Base-by-base conservation (phyloP, 2,329 filamentous ascomycete species). In the Coleophoma eucalyptorum region DNA sequence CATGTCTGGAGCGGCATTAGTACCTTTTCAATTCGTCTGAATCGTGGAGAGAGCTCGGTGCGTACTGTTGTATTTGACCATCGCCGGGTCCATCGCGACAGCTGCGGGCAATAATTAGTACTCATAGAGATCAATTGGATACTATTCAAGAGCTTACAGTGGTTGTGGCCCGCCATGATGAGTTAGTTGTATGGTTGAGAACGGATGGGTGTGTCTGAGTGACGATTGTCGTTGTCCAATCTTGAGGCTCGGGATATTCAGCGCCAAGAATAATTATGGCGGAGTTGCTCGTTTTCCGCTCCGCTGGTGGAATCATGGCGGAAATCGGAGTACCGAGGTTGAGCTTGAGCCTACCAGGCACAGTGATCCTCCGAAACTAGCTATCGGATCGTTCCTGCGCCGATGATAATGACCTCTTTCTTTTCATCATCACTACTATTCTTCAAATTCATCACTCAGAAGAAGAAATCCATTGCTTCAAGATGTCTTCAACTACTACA, bases 1-100 rank as follows among this genome's bases (percentile, higher is more conserved):
- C 84, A 97, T 89, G 69, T 87, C 92, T 96, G 64, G 33, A 42
- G 38, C 41, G 16, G 40, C 42, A 41, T 35, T 46, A 40, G n/a
- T 19, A 45, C 18, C 38, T 19, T 10, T 38, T 37, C 48, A 16
- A 33, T 34, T 7, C 15, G 18, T 37, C 15, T 26, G 26, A 31
- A 48, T 49, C 48, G 51, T 43, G 52, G 58, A 31, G 34, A 42
- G 41, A 43, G 37, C 51, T 47, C 20, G 49, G 43, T 49, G 63
- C 63, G 59, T 72, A 80, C 77, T 71, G 60, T 74, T 73, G 72
- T 77, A 81, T 75, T 75, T 74, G 66, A 75, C 71, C 67, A 80
- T 65, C 59, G 79, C 79, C 60, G 80, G 79, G 56, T 66, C 64
- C 44, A 63, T 56, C 52, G 59, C 57, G 53, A 66, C 55, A 34